Percentiles rank a stretch among this genome's conserved stretches.
Conservation (phyloP, 1,284 basidiomycete species). For the Tylopilus sp. region DNA sequence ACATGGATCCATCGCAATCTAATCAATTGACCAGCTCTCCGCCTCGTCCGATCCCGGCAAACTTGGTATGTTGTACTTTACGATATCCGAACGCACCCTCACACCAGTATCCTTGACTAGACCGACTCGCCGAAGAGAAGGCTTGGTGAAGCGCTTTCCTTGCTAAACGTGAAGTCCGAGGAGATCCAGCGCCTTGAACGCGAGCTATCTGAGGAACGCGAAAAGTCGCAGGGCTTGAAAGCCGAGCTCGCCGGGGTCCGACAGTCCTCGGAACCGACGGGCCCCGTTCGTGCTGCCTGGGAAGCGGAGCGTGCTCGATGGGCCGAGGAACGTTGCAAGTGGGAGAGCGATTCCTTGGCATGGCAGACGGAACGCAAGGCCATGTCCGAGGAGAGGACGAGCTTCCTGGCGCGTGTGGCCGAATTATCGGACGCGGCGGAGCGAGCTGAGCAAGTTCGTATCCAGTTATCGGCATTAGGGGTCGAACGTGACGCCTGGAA, state of each 20-base stretch:
- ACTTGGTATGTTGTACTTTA: constrained; percentile 27
- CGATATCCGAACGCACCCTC: not conserved
- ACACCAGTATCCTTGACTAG: constrained; percentile 16
- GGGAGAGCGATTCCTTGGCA: constrained; percentile 26
- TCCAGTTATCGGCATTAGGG: constrained; percentile 28
- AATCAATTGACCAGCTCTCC: constrained; percentile 33
- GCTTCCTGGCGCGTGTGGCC: constrained; percentile 28
- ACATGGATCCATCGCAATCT: constrained; percentile 15
- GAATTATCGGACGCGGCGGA: constrained; percentile 23
- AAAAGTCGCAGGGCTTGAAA: constrained; percentile 12
- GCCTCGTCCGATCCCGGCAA: constrained; percentile 20
- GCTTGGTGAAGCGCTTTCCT: constrained; percentile 44
- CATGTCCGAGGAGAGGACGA: constrained; percentile 26
- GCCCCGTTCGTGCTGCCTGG: constrained; percentile 24
- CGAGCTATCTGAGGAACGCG: constrained; percentile 35
- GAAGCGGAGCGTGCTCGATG: constrained; percentile 41
- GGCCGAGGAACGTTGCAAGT: constrained; percentile 34
- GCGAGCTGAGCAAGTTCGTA: constrained; percentile 21
- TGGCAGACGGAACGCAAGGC: constrained; percentile 29
- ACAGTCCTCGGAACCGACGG: constrained; percentile 28
- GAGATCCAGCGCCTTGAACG: constrained; percentile 47
- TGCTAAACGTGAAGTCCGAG: constrained; percentile 50
- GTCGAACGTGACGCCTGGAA: constrained; percentile 35
- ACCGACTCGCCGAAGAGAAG: constrained; percentile 41
- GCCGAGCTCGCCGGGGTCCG: constrained; percentile 20